phyloP scores from a whole-genome alignment of 208 protist species.

The Wallacemonas rigidus region DNA sequence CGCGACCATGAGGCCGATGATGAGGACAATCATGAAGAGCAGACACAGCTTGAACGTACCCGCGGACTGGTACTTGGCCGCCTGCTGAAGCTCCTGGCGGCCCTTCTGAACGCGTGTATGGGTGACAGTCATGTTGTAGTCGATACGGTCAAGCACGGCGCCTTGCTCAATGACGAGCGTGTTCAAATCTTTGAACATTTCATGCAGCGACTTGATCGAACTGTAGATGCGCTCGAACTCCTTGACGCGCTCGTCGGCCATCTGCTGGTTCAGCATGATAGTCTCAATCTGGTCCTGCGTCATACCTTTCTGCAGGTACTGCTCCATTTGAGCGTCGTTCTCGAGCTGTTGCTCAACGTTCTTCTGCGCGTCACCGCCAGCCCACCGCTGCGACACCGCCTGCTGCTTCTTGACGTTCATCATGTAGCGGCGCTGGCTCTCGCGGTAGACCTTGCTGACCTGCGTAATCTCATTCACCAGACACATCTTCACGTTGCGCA shows the following conservation, averaged over 20 bases:
- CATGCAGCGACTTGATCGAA: constrained; percentile 93
- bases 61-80: constrained; percentile 89
- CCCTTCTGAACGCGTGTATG: constrained; percentile 83
- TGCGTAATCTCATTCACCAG: constrained; percentile 87
- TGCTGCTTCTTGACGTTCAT: constrained; percentile 92
- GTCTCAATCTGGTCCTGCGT: constrained; percentile 93
- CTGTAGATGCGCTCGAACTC: constrained; percentile 93
- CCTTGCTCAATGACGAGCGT: constrained; percentile 94
- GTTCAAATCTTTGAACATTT: constrained; percentile 95
- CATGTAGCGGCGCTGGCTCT: constrained; percentile 92
- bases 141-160: constrained; percentile 94
- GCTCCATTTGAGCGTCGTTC: constrained; percentile 86
- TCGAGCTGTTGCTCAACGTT: constrained; percentile 87
- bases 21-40: constrained; percentile 89
- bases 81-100: constrained; percentile 82
- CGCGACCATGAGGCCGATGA: constrained; percentile 83
- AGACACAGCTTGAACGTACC: constrained; percentile 92
- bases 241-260: constrained; percentile 91
- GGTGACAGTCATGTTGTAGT: constrained; percentile 95
- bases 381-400: constrained; percentile 80
- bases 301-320: constrained; percentile 92
- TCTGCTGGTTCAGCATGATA: constrained; percentile 90
- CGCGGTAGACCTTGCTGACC: constrained; percentile 88
- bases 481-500: constrained; percentile 93
- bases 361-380: constrained; percentile 80